Percentiles rank a stretch among this genome's conserved stretches.
phyloP scores from a whole-genome alignment of 352 stramenopile species.

The Pythium dissimile region DNA sequence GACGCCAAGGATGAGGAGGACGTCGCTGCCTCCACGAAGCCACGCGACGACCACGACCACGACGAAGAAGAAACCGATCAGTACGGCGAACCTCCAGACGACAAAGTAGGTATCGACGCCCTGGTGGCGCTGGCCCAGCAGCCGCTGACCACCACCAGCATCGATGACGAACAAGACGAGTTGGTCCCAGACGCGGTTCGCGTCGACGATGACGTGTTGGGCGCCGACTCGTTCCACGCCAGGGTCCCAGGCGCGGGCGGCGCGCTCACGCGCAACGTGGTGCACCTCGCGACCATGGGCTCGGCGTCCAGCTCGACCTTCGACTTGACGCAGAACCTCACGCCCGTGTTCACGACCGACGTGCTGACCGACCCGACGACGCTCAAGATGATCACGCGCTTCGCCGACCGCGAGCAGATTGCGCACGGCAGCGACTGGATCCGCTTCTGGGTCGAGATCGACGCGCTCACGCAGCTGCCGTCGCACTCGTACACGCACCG shows the following conservation, averaged over 20 bases:
- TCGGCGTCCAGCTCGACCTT: slow-evolving; percentile 21
- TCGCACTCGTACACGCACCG: slow-evolving; percentile 81
- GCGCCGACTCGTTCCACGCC: background rate
- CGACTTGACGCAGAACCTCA: slow-evolving; percentile 69
- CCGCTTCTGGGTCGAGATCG: slow-evolving; percentile 81
- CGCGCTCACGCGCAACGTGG: background rate
- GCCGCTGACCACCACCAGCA: slow-evolving; percentile 15
- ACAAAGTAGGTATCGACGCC: too few relatives aligned
- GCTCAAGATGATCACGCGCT: slow-evolving; percentile 72
- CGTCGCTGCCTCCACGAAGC: background rate
- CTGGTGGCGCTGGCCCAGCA: background rate
- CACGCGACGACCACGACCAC: background rate
- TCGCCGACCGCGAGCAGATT: slow-evolving; percentile 53
- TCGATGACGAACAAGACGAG: slow-evolving; percentile 1
- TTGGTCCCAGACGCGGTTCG: background rate
- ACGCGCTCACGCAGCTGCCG: slow-evolving; percentile 65
- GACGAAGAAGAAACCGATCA: background rate
- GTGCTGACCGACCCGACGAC: slow-evolving; percentile 67
- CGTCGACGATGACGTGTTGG: background rate
- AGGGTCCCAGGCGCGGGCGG: background rate
- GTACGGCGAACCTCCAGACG: background rate
- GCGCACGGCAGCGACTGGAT: slow-evolving; percentile 57
- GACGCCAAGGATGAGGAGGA: background rate
- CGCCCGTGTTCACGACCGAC: slow-evolving; percentile 76
- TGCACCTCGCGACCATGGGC: background rate